Evolutionary conservation across 192 early-diverging fungal species (phyloP).

Genomic region (Coemansia asiatica): DNA sequence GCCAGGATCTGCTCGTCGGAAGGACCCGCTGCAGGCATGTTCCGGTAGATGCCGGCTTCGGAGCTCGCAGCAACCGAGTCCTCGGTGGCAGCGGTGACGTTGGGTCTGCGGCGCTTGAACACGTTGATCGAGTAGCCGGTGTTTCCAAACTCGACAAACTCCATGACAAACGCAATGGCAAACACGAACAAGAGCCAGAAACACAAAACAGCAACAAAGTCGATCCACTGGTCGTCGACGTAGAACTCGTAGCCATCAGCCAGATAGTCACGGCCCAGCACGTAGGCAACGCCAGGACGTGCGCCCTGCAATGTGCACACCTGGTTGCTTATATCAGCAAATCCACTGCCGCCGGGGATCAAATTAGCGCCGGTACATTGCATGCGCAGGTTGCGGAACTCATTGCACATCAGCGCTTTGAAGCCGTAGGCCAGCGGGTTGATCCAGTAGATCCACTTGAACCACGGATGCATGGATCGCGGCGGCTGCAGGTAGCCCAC

Average conservation of each 20-base stretch:
- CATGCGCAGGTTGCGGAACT: constrained; percentile 59
- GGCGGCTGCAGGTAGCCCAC: constrained; percentile 63
- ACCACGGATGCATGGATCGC: constrained; percentile 62
- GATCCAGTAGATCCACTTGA: constrained; percentile 69
- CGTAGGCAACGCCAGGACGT: constrained; percentile 54
- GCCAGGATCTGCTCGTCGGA: constrained; percentile 52
- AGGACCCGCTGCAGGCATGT: constrained; percentile 21
- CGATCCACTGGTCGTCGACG: constrained; percentile 58
- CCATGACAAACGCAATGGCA: constrained; percentile 53
- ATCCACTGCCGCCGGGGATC: constrained; percentile 57
- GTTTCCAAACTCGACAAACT: constrained; percentile 64
- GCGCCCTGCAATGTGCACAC: constrained; percentile 70
- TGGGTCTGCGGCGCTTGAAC: constrained; percentile 48
- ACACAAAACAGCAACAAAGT: constrained; percentile 60
- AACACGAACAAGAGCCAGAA: constrained; percentile 47
- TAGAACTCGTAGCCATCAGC: constrained; percentile 58
- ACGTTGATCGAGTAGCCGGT: constrained; percentile 57
- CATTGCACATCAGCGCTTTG: constrained; percentile 67
- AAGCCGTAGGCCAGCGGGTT: constrained; percentile 70
- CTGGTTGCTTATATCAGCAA: constrained; percentile 52
- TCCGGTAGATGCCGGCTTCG: constrained; percentile 13
- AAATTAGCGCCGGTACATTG: constrained; percentile 32
- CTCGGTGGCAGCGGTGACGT: constrained; percentile 19
- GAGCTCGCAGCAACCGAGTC: constrained; percentile 8
- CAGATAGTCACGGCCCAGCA: constrained; percentile 65